A percentile compares a stretch with the other conserved stretches of the same genome.
These are phyloP conservation scores for Epichloe hybrida DNA, from an alignment of 2,329 filamentous ascomycete species.

Conservation along the genomic window DNA sequence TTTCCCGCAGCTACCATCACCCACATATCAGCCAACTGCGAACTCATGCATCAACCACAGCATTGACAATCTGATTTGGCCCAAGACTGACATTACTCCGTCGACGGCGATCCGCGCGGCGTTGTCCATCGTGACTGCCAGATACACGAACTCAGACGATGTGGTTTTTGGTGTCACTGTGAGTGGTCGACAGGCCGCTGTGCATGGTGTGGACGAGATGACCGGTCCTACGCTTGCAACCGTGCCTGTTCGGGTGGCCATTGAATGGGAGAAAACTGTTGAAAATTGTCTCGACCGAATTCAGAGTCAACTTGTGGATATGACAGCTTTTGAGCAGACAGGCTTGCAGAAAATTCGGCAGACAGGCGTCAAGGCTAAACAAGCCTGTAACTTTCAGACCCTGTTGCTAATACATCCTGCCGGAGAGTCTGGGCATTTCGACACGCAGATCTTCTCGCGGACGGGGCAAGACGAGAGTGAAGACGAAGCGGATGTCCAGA, in stretches of 20 bases:
- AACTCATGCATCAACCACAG: slow-evolving; percentile 1
- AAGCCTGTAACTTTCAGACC: slow-evolving; percentile 9
- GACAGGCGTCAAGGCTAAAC: slow-evolving; percentile 3
- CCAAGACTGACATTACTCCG: slow-evolving; percentile 8
- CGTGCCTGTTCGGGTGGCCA: slow-evolving; percentile 9
- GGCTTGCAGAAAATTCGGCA: slow-evolving; percentile 16
- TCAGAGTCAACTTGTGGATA: slow-evolving; percentile 13
- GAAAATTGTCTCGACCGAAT: slow-evolving; percentile 6
- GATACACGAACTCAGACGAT: slow-evolving; percentile 22
- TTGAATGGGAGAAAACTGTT: slow-evolving; percentile 7
- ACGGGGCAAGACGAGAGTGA: background rate
- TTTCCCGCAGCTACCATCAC: background rate
- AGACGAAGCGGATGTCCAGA: background rate
- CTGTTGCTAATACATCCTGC: slow-evolving; percentile 4
- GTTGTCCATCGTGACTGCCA: slow-evolving; percentile 20
- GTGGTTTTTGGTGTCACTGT: slow-evolving; percentile 16
- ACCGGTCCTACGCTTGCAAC: slow-evolving; percentile 17
- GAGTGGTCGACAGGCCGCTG: slow-evolving; percentile 14
- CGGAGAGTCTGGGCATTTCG: background rate
- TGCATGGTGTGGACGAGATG: slow-evolving; percentile 14
- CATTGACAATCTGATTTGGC: slow-evolving; percentile 2
- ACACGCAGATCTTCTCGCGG: background rate
- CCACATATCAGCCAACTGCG: background rate
- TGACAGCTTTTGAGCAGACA: slow-evolving; percentile 14
- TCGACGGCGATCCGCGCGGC: slow-evolving; percentile 14